Percentiles rank a stretch among this genome's conserved stretches.
phyloP scores from a whole-genome alignment of 148 eudicot genomes.

The Rhododendron kiyosumense region DNA sequence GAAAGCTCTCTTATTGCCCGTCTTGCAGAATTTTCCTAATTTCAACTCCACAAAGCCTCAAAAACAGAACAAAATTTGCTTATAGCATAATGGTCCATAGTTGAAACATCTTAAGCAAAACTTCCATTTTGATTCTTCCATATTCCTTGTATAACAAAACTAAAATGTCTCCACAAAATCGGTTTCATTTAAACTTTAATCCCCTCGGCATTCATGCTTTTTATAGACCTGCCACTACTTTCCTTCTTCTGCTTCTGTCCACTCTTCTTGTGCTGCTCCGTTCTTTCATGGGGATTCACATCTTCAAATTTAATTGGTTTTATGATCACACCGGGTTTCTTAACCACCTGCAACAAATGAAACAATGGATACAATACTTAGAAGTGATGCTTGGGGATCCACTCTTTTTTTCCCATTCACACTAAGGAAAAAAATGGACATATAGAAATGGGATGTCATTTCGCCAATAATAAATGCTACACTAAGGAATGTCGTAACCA shows the following conservation, averaged over 20 bases:
- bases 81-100: not conserved
- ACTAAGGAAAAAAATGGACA: not conserved
- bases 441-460: not conserved
- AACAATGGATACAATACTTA: conserved; percentile 2
- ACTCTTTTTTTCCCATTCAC: not conserved
- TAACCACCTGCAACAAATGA: conserved; percentile 62
- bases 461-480: not conserved
- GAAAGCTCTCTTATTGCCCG: not conserved
- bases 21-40: not conserved
- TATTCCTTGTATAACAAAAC: not conserved
- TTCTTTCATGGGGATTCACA: conserved; percentile 52
- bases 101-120: not conserved
- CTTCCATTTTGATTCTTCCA: not conserved
- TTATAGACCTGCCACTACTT: conserved; percentile 15
- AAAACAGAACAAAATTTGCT: not conserved
- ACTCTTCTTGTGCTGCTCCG: conserved; percentile 34
- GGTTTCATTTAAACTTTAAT: not conserved
- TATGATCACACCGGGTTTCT: conserved; percentile 76
- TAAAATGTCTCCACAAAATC: not conserved
- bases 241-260: conserved; percentile 37
- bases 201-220: not conserved
- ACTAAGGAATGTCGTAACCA: not conserved
- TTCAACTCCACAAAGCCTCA: not conserved
- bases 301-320: conserved; percentile 72
- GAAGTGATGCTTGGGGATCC: not conserved